These are phyloP conservation scores for Vitis hybrid DNA, from an alignment of 177 flowering plant species.

Conservation along the genomic window DNA sequence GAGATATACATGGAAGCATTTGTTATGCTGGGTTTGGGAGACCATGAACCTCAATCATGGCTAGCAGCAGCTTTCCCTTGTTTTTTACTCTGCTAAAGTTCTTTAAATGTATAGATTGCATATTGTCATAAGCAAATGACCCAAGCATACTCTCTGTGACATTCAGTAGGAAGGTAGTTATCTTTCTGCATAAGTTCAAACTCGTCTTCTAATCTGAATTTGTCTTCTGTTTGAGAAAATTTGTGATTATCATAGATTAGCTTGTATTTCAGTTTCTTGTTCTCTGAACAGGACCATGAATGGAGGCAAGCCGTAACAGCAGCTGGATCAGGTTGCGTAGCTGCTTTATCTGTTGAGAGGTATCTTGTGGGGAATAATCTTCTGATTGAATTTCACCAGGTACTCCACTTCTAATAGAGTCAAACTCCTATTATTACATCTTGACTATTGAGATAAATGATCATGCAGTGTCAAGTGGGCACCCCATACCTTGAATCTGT, in stretches of 20 bases:
- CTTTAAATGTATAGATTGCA: too few species aligned
- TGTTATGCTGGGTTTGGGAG: too few species aligned
- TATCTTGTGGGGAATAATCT: constrained; percentile 81
- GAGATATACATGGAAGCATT: too few species aligned
- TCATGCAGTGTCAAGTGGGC: not conserved
- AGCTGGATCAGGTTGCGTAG: constrained; percentile 97
- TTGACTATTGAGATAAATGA: constrained; percentile 2
- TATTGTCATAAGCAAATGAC: too few species aligned
- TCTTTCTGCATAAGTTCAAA: not conserved
- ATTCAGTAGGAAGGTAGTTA: too few species aligned
- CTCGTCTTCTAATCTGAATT: not conserved
- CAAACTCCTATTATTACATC: not conserved
- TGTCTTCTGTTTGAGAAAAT: not conserved
- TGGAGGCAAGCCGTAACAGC: constrained; percentile 99
- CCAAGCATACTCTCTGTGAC: too few species aligned
- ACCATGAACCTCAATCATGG: too few species aligned
- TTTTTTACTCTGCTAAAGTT: too few species aligned
- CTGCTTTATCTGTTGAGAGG: constrained; percentile 96
- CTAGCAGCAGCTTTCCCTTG: too few species aligned
- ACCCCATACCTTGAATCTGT: not conserved
- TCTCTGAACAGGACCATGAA: constrained; percentile 73
- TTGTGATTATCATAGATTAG: not conserved
- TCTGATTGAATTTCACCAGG: constrained; percentile 97
- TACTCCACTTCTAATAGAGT: constrained; percentile 18
- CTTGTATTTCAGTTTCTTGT: constrained; percentile 3